Base-by-base conservation (phyloP, 75 land plant species). In the Cryptomeria japonica region DNA sequence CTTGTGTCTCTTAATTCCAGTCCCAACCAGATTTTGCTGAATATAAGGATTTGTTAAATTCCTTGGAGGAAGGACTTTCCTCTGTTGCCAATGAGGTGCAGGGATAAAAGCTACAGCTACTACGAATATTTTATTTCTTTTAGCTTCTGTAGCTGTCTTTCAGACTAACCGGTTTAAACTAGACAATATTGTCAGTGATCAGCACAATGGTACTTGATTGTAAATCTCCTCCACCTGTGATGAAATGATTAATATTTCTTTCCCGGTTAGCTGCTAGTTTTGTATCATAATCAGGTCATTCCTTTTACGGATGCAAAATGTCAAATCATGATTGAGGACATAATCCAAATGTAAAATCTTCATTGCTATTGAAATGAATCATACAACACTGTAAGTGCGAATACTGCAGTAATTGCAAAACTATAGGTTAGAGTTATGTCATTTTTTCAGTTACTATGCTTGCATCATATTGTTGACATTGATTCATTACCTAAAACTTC, bases 1-100 rank as follows among this genome's bases (percentile, higher is more conserved):
- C 70, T 47, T 58, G 2, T 75, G 22, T n/a, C 80, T 32, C 75
- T n/a, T 58, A 15, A 55, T 85, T 87, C 36, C 90, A 94, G 96
- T 91, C 94, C 10, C 95, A 94, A 56, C 88, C 93, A 15, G 89
- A 92, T 83, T 94, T 96, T 88, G 84, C 78, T 12, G 95, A 94
- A 32, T 96, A 92, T 68, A 90, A 92, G 38, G 96, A 93, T 92
- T 87, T 96, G 80, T 84, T 96, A 68, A 87, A 89, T 84, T 87
- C 76, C 10, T 88, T 96, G 89, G 96, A 96, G 78, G 93, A 90
- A 82, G 88, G 85, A 47, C 95, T 96, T 87, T 89, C 93, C 44
- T 90, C 93, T 58, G 84, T 88, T 80, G 39, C 86, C 28, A 53
- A 56, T 88, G 83, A 80, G 28, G 83, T 80, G 39, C n/a, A 80